Evolutionary conservation across 2,329 filamentous ascomycete species (phyloP).

Genomic region (Penicillium sp.): DNA sequence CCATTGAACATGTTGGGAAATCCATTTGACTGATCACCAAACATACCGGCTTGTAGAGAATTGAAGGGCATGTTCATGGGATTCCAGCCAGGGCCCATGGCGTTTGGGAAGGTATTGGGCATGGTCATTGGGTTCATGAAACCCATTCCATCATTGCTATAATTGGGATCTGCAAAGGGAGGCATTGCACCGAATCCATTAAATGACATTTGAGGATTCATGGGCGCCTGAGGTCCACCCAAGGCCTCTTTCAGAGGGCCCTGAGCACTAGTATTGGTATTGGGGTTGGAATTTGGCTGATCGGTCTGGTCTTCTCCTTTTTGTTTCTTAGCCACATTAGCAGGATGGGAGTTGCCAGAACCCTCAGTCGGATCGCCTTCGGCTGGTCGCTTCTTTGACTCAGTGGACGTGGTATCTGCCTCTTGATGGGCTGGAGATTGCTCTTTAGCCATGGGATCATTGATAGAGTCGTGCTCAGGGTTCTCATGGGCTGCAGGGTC

Average conservation of each 20-base stretch:
- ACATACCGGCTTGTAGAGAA: slow-evolving; percentile 36
- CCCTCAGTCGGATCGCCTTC: slow-evolving; percentile 63
- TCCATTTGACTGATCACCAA: slow-evolving; percentile 32
- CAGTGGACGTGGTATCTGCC: slow-evolving; percentile 33
- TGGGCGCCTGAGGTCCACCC: slow-evolving; percentile 22
- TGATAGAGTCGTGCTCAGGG: slow-evolving; percentile 10
- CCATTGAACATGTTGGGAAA: slow-evolving; percentile 40
- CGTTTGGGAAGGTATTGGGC: slow-evolving; percentile 31
- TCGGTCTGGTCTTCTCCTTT: slow-evolving; percentile 37
- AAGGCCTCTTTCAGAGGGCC: slow-evolving; percentile 7
- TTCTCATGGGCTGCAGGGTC: slow-evolving; percentile 16
- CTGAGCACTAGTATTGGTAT: neutral
- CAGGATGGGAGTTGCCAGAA: slow-evolving; percentile 43
- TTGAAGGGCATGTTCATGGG: slow-evolving; percentile 49
- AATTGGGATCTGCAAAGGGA: slow-evolving; percentile 36
- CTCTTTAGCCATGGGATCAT: slow-evolving; percentile 16
- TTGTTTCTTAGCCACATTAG: slow-evolving; percentile 42
- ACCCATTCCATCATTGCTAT: slow-evolving; percentile 31
- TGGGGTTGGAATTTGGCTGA: neutral
- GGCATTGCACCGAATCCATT: slow-evolving; percentile 34
- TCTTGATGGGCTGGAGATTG: slow-evolving; percentile 33
- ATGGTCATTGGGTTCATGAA: slow-evolving; percentile 45
- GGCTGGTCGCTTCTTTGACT: slow-evolving; percentile 77
- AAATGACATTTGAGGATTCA: slow-evolving; percentile 39
- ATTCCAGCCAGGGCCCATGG: slow-evolving; percentile 40